Evolutionary conservation across 345 rosid genomes (phyloP).

Genomic region (Viola odorata): DNA sequence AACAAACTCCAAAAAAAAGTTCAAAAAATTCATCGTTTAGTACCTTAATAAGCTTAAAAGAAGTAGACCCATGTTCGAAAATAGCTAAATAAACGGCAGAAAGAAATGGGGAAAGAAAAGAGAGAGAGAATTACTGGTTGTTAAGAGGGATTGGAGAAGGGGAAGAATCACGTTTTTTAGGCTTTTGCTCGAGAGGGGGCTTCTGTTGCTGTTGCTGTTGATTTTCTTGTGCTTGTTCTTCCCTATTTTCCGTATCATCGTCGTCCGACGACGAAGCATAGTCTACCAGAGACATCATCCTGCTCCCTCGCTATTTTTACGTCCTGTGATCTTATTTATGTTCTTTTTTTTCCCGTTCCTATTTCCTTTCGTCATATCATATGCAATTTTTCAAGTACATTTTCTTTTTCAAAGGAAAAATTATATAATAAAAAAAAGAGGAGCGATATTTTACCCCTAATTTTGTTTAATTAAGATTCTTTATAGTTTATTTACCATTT

Average conservation of each 20-base stretch:
- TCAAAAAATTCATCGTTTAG: too few species aligned
- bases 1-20: too few species aligned
- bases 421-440: too few species aligned
- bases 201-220: slow-evolving; percentile 7
- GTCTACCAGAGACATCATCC: slow-evolving; percentile 59
- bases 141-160: slow-evolving; percentile 17
- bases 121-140: slow-evolving; percentile 24
- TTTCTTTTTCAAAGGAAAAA: too few species aligned
- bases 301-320: not conserved
- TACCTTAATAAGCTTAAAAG: too few species aligned
- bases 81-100: too few species aligned
- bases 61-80: too few species aligned
- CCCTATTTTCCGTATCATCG: slow-evolving; percentile 29
- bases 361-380: not conserved
- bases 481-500: too few species aligned
- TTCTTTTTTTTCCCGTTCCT: not conserved
- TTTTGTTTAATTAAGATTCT: too few species aligned
- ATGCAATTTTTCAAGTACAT: too few species aligned
- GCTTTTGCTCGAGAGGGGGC: slow-evolving; percentile 1
- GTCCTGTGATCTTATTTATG: not conserved
- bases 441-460: too few species aligned
- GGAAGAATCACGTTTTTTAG: slow-evolving; percentile 4
- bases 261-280: slow-evolving; percentile 67
- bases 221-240: slow-evolving; percentile 7
- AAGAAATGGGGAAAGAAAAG: too few species aligned